These are phyloP conservation scores for Sungouiella thailandica DNA, from an alignment of 805 yeast species.

Conservation along the genomic window DNA sequence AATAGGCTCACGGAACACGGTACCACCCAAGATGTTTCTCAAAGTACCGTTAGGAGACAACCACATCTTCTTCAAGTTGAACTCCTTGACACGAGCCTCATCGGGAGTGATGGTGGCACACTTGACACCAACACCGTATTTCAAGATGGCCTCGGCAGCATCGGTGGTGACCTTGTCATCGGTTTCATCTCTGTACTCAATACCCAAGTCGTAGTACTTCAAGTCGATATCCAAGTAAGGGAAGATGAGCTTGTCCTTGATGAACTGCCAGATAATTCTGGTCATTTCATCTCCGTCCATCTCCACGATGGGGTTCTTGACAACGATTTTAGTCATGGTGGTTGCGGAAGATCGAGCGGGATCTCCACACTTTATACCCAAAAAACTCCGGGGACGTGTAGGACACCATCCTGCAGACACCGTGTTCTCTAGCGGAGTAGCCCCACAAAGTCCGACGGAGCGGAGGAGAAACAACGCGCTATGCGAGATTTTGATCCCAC, in stretches of 20 bases:
- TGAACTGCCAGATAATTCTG: slow-evolving; percentile 74
- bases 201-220: slow-evolving; percentile 71
- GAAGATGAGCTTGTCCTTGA: slow-evolving; percentile 59
- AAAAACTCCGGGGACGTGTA: slow-evolving; percentile 2
- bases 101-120: slow-evolving; percentile 87
- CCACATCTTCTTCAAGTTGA: slow-evolving; percentile 75
- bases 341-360: not conserved
- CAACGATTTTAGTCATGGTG: slow-evolving; percentile 50
- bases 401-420: too few species aligned
- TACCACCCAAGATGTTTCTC: slow-evolving; percentile 76
- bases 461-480: too few species aligned
- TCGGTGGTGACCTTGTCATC: slow-evolving; percentile 71
- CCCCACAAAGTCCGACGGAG: too few species aligned
- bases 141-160: slow-evolving; percentile 69
- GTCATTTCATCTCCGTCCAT: slow-evolving; percentile 87
- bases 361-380: not conserved
- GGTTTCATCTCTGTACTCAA: slow-evolving; percentile 64
- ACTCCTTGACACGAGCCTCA: slow-evolving; percentile 74
- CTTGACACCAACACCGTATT: slow-evolving; percentile 77
- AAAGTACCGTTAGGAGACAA: slow-evolving; percentile 82
- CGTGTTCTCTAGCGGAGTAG: too few species aligned
- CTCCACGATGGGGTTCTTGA: slow-evolving; percentile 70
- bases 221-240: slow-evolving; percentile 72
- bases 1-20: slow-evolving; percentile 81
- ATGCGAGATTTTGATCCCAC: too few species aligned